Base-by-base conservation (phyloP, 1,284 basidiomycete genomes). In the Tetrapyrgos nigripes region DNA sequence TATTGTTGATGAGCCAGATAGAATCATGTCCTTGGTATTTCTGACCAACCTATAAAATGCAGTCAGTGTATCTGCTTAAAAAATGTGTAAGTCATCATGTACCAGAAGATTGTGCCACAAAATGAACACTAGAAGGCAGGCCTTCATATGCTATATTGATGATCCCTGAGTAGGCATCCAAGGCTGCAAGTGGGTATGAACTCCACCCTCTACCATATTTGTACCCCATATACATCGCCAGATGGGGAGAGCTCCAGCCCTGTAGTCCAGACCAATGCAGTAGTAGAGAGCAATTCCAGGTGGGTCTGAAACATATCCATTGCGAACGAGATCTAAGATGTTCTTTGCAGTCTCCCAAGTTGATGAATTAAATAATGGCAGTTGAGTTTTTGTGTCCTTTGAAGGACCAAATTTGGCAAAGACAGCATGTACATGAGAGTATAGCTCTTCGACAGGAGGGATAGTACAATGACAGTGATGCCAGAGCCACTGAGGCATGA, bases 301-400 rank as follows among this genome's bases (percentile, higher is more conserved):
- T 6, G 67, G 68, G 57, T 76, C 73, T 29, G 71, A 74, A 9
- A 69, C 24, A 57, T 57, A 70, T 0, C 71, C 73, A 31, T 61
- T 55, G 3, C 50, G 55, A 29, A 73, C 68, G 14, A 71, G 59
- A 19, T 72, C 65, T 4, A 75, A 62, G 6, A 75, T 61, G 48
- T 71, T 68, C 53, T 66, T 65, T 14, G 69, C 63, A 4, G 57
- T 64, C 3, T 68, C 58, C 72, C 73, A 76, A 3, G 68, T 59
- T 3, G 57, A 40, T 0, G 53, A 28, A 56, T 67, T 70, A 59
- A 74, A 73, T 1, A 73, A 51, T 17, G 68, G 65, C 1, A 59
- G 11, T 1, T 56, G 53, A 2, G 71, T 68, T 11, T 53, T 66
- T 1, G 68, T 55, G 62, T 73, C 72, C 46, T 70, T 72, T 0